These are phyloP conservation scores for Phytopythium boreale DNA, from an alignment of 352 stramenopile genomes.

Conservation along the genomic window DNA sequence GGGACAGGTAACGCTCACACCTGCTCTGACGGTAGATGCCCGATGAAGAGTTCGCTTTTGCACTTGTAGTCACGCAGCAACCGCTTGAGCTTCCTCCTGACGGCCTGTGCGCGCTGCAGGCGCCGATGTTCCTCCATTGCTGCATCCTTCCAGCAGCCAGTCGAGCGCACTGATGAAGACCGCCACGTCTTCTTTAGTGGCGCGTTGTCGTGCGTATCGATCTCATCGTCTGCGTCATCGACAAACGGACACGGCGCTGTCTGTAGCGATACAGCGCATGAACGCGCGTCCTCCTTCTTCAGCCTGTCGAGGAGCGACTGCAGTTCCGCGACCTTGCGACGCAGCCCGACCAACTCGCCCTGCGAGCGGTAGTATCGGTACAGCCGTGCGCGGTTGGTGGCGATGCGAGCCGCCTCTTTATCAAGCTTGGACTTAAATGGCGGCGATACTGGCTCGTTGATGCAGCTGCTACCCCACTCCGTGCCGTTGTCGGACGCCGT, in stretches of 20 bases:
- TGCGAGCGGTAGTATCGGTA: constrained; percentile 2
- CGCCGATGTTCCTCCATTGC: constrained; percentile 2
- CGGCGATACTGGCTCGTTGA: too few species aligned
- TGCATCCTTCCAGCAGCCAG: background rate
- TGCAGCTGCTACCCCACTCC: background rate
- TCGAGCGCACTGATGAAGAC: background rate
- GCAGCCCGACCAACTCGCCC: constrained; percentile 1
- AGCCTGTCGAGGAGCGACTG: constrained; percentile 1
- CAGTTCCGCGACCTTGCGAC: constrained; percentile 2
- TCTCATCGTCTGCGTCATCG: background rate
- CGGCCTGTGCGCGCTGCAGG: background rate
- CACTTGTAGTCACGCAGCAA: background rate
- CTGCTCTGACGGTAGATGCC: background rate
- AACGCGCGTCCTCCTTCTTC: background rate
- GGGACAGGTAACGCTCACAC: too few species aligned
- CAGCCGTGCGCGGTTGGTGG: background rate
- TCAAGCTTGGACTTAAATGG: background rate
- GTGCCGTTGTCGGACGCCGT: constrained; percentile 1
- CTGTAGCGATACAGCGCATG: background rate
- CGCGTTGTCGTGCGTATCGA: background rate
- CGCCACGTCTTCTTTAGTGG: background rate
- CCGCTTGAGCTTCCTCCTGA: constrained; percentile 1
- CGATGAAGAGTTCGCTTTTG: background rate
- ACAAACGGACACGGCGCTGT: background rate
- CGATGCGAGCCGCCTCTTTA: background rate